phyloP scores from a whole-genome alignment of 768 basidiomycete species.

The Chalciporus chontae region DNA sequence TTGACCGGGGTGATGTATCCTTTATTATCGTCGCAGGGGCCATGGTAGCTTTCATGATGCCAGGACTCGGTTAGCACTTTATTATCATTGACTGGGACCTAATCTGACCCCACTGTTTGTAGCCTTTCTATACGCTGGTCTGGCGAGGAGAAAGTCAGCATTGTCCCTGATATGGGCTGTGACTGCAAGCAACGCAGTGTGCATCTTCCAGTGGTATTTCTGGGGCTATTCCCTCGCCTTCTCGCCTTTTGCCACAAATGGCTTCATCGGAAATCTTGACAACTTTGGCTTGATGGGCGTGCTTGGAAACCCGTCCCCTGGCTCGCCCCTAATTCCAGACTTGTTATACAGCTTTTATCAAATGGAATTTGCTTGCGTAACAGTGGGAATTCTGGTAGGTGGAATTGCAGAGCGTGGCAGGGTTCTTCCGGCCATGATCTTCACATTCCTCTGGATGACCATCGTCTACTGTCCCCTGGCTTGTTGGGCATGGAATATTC shows the following conservation, averaged over 20 bases:
- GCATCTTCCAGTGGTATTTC: constrained; percentile 79
- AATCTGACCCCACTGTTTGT: constrained; percentile 1
- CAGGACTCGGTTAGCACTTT: constrained; percentile 54
- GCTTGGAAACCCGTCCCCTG: constrained; percentile 68
- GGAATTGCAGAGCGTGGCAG: constrained; percentile 86
- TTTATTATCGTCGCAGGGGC: constrained; percentile 68
- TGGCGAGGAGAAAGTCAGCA: constrained; percentile 66
- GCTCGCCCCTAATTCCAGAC: constrained; percentile 76
- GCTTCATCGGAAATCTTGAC: constrained; percentile 75
- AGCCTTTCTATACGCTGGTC: constrained; percentile 74
- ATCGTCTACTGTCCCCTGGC: constrained; percentile 87
- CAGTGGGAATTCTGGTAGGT: constrained; percentile 71
- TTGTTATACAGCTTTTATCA: constrained; percentile 85
- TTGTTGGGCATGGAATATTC: constrained; percentile 76
- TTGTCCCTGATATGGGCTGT: constrained; percentile 76
- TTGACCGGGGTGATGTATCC: constrained; percentile 66
- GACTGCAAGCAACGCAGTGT: constrained; percentile 67
- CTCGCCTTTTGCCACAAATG: constrained; percentile 69
- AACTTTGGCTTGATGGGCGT: constrained; percentile 78
- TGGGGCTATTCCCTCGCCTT: constrained; percentile 87
- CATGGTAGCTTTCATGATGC: constrained; percentile 77
- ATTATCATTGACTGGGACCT: background rate
- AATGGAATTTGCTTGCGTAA: constrained; percentile 84
- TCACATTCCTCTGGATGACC: constrained; percentile 83
- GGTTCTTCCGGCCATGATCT: constrained; percentile 75